Conservation (phyloP, 2,329 filamentous ascomycete species). For the Sordariomycetes sp. region DNA sequence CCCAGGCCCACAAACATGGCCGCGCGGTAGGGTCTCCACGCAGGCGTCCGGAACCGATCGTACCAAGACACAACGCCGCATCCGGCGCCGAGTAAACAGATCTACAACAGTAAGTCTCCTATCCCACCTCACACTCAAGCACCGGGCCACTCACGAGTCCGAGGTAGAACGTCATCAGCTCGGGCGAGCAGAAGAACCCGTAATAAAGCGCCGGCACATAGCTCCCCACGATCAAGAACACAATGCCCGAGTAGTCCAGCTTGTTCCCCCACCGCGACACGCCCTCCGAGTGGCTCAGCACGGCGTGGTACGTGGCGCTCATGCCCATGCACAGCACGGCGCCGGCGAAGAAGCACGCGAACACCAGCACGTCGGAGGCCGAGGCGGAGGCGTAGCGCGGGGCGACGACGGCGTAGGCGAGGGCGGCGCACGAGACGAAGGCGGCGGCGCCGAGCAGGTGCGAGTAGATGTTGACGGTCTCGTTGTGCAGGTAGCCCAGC, state of each 20-base stretch:
- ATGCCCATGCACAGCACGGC: slow-evolving; percentile 65
- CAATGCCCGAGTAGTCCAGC: slow-evolving; percentile 89
- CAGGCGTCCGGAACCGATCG: slow-evolving; percentile 73
- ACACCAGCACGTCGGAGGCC: slow-evolving; percentile 55
- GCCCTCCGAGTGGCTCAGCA: slow-evolving; percentile 70
- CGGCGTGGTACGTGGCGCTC: slow-evolving; percentile 76
- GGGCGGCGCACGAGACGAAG: slow-evolving; percentile 38
- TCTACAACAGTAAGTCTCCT: slow-evolving; percentile 37
- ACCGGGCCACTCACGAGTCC: slow-evolving; percentile 47
- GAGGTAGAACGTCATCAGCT: slow-evolving; percentile 61
- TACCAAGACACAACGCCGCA: slow-evolving; percentile 70
- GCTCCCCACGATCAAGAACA: slow-evolving; percentile 81
- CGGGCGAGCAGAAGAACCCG: slow-evolving; percentile 63
- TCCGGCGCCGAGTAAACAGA: slow-evolving; percentile 63
- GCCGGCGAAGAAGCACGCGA: slow-evolving; percentile 70
- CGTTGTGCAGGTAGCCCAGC: slow-evolving; percentile 47
- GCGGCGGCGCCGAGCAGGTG: slow-evolving; percentile 54
- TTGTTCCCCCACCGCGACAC: slow-evolving; percentile 84
- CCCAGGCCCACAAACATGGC: slow-evolving; percentile 86
- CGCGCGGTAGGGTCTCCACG: slow-evolving; percentile 76
- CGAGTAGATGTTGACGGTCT: slow-evolving; percentile 53
- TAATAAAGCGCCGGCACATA: slow-evolving; percentile 86
- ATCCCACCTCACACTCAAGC: background rate
- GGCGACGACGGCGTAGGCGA: slow-evolving; percentile 46
- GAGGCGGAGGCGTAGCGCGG: slow-evolving; percentile 57